A percentile compares a stretch with the other conserved stretches of the same genome.
Conservation (phyloP, 2,329 filamentous ascomycete genomes). For the Teratosphaeria zuluensis region DNA sequence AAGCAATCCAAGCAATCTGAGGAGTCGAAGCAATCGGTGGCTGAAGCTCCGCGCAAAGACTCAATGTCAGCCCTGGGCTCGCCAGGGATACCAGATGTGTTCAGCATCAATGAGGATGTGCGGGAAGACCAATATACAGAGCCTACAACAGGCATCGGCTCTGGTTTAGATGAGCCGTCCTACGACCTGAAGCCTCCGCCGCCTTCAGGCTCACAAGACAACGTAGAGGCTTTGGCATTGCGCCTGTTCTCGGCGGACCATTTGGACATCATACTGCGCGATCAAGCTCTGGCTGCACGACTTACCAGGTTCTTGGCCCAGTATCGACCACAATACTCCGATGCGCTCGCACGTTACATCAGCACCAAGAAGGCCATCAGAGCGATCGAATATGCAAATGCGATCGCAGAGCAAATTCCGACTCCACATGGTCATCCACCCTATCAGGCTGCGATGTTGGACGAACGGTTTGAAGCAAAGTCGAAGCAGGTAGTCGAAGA, state of each 20-base stretch:
- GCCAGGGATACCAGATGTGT: conserved; percentile 17
- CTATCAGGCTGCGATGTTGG: conserved; percentile 26
- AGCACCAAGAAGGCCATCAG: conserved; percentile 33
- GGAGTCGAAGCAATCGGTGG: background rate
- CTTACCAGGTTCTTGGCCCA: conserved; percentile 32
- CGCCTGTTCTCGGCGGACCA: conserved; percentile 35
- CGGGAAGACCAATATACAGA: conserved; percentile 12
- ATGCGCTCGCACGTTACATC: conserved; percentile 29
- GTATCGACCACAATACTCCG: conserved; percentile 28
- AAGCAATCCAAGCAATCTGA: no score
- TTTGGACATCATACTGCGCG: conserved; percentile 32
- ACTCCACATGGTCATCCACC: conserved; percentile 15
- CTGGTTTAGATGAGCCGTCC: conserved; percentile 16
- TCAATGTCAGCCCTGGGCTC: conserved; percentile 13
- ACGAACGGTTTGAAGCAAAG: conserved; percentile 28
- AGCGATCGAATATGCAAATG: conserved; percentile 37
- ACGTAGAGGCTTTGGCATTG: conserved; percentile 28
- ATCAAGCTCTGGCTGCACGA: conserved; percentile 24
- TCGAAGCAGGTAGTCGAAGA: conserved; percentile 24
- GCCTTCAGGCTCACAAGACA: conserved; percentile 19
- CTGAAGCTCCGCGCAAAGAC: conserved; percentile 1
- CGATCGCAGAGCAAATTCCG: conserved; percentile 28
- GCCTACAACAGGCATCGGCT: conserved; percentile 15
- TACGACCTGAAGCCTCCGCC: conserved; percentile 35
- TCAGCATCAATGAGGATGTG: conserved; percentile 11